These are phyloP conservation scores for Elaeis guineensis DNA, from an alignment of 176 grass and related monocot genomes.

Conservation along the genomic window DNA sequence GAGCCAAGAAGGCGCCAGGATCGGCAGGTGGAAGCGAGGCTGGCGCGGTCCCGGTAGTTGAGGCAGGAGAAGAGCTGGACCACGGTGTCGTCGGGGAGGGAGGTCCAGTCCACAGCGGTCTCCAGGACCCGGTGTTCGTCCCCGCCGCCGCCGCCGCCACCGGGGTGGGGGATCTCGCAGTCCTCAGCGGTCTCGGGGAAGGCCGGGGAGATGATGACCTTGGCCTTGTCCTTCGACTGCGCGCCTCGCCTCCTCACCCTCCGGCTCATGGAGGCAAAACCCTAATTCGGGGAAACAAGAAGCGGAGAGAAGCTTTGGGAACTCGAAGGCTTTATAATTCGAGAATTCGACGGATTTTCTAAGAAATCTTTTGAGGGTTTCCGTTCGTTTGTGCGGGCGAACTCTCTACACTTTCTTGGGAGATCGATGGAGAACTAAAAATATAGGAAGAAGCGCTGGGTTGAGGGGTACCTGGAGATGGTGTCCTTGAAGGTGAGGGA, in stretches of 20 bases:
- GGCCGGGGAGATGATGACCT: neutral
- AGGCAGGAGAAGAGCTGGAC: slow-evolving; percentile 77
- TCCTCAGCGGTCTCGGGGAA: slow-evolving; percentile 1
- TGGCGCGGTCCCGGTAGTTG: slow-evolving; percentile 83
- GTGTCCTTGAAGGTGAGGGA: no score
- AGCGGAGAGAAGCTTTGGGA: no score
- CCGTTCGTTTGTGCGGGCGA: no score
- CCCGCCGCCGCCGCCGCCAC: slow-evolving; percentile 2
- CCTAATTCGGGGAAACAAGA: no score
- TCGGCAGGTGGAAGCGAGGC: slow-evolving; percentile 53
- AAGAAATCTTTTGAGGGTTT: no score
- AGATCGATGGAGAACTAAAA: no score
- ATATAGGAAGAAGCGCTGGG: no score
- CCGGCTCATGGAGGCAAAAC: slow-evolving; percentile 53
- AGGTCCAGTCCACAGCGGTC: slow-evolving; percentile 66
- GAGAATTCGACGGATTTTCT: no score
- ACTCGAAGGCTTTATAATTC: no score
- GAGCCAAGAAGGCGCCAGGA: slow-evolving; percentile 66
- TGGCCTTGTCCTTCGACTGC: slow-evolving; percentile 34
- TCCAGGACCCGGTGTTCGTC: no score
- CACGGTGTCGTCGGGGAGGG: slow-evolving; percentile 70
- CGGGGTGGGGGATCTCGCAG: slow-evolving; percentile 13
- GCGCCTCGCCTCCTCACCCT: slow-evolving; percentile 65
- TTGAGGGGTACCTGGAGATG: no score
- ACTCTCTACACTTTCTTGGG: no score